A percentile compares a stretch with the other conserved stretches of the same genome.
These are phyloP conservation scores for Ophidiomyces ophidiicola DNA, from an alignment of 2,329 filamentous ascomycete species.

Conservation along the genomic window DNA sequence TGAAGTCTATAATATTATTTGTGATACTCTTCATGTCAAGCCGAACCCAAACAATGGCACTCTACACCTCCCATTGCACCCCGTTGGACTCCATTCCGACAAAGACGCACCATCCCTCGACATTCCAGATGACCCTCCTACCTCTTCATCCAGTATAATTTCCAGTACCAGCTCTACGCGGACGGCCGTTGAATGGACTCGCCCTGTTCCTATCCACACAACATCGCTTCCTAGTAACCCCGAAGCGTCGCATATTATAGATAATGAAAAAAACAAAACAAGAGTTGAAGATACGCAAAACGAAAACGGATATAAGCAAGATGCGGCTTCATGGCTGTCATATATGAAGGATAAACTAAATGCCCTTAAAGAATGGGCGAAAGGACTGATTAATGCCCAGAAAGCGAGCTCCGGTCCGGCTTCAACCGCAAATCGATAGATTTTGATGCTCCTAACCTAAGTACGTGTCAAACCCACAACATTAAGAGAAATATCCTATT, in stretches of 20 bases:
- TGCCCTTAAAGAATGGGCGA: conserved; percentile 8
- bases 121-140: conserved; percentile 25
- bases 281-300: background rate
- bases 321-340: background rate
- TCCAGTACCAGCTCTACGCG: background rate
- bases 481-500: too few species aligned
- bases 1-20: conserved; percentile 89
- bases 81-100: conserved; percentile 36
- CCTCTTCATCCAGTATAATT: conserved; percentile 1
- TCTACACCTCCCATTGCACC: conserved; percentile 41
- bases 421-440: background rate
- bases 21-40: conserved; percentile 65
- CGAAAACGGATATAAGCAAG: background rate
- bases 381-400: background rate
- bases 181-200: conserved; percentile 1
- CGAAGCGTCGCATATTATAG: conserved; percentile 1
- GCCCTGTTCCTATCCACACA: conserved; percentile 2
- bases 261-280: background rate
- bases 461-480: too few species aligned
- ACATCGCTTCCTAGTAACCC: conserved; percentile 1
- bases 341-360: conserved; percentile 5
- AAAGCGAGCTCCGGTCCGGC: background rate
- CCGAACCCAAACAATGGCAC: conserved; percentile 82
- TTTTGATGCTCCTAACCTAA: too few species aligned
- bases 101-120: conserved; percentile 23